phyloP scores from a whole-genome alignment of 805 yeast species.

The Kazachstania africana region DNA sequence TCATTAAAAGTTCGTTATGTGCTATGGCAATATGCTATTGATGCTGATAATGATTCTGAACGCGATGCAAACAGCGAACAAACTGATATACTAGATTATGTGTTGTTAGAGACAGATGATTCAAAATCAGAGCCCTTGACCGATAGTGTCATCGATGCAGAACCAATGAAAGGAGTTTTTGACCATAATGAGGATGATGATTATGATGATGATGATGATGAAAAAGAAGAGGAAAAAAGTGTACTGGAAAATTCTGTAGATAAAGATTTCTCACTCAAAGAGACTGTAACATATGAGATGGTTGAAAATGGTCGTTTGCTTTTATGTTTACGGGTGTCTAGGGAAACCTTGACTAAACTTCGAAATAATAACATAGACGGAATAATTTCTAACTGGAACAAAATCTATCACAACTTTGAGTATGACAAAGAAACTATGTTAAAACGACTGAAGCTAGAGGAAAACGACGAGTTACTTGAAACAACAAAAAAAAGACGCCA shows the following conservation, averaged over 20 bases:
- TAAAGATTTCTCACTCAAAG: background rate
- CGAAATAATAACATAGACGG: slow-evolving; percentile 25
- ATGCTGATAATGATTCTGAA: slow-evolving; percentile 8
- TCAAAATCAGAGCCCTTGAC: background rate
- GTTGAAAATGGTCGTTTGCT: slow-evolving; percentile 18
- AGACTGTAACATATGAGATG: background rate
- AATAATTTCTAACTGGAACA: slow-evolving; percentile 51
- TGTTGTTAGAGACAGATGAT: slow-evolving; percentile 2
- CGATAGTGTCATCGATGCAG: background rate
- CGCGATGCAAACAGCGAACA: background rate
- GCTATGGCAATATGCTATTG: slow-evolving; percentile 51
- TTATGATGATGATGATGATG: slow-evolving; percentile 9
- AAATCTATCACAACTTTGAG: slow-evolving; percentile 66
- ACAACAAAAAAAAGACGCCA: slow-evolving; percentile 15
- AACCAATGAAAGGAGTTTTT: background rate
- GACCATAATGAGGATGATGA: slow-evolving; percentile 5
- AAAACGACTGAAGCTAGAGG: slow-evolving; percentile 67
- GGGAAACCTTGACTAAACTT: slow-evolving; percentile 24
- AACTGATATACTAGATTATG: slow-evolving; percentile 6
- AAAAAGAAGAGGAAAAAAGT: slow-evolving; percentile 10
- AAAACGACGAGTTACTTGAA: slow-evolving; percentile 59
- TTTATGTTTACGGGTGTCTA: slow-evolving; percentile 26
- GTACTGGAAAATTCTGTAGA: background rate
- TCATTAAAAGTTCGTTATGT: slow-evolving; percentile 57
- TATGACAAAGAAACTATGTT: slow-evolving; percentile 62